These are phyloP conservation scores for Penicillium paxilli DNA, from an alignment of 495 filamentous ascomycete species.

Conservation along the genomic window DNA sequence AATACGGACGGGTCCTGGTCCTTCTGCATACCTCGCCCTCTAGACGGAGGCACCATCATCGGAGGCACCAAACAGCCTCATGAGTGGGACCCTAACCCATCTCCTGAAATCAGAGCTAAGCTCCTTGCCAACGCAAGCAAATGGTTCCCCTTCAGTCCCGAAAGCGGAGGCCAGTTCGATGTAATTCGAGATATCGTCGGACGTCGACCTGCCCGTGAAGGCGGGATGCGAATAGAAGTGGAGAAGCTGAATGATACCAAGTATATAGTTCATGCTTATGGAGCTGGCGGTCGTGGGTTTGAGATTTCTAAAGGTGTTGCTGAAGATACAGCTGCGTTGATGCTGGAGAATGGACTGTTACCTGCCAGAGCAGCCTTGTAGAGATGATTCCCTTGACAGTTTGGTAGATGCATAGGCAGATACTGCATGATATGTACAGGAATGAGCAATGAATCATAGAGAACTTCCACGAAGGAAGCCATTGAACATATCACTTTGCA, in stretches of 20 bases:
- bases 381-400: not conserved
- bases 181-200: conserved; percentile 49
- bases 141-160: conserved; percentile 44
- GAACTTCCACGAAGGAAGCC: too few species aligned
- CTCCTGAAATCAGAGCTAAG: conserved; percentile 40
- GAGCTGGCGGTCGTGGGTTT: conserved; percentile 61
- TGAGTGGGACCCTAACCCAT: conserved; percentile 54
- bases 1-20: conserved; percentile 60
- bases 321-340: conserved; percentile 35
- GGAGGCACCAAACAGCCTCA: conserved; percentile 63
- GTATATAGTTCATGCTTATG: conserved; percentile 61
- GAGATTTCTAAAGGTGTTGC: conserved; percentile 45
- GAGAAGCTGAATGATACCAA: conserved; percentile 29
- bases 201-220: conserved; percentile 42
- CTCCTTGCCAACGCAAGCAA: conserved; percentile 47
- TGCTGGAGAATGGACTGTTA: conserved; percentile 31
- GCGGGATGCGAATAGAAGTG: conserved; percentile 43
- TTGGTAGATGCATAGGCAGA: not conserved
- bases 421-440: not conserved
- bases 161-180: conserved; percentile 40
- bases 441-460: too few species aligned
- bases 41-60: conserved; percentile 61
- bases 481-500: too few species aligned
- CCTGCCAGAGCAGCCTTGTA: conserved; percentile 30
- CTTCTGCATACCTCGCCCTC: conserved; percentile 59